Conservation (phyloP, 139 green algal species). For the Pleodorina starrii region DNA sequence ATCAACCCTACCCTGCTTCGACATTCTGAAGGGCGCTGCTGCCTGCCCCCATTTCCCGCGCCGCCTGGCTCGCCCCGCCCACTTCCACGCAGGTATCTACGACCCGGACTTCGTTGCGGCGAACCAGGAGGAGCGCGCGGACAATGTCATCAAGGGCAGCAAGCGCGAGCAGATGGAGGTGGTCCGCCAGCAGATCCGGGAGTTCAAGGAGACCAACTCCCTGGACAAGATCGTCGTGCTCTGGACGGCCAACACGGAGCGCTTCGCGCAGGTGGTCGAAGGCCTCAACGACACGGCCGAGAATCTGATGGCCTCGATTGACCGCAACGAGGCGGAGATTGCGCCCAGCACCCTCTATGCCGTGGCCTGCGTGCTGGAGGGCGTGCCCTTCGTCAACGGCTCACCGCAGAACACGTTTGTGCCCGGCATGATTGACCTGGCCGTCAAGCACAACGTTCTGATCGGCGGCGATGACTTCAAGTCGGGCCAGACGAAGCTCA, state of each 20-base stretch:
- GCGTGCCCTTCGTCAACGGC: conserved; percentile 98
- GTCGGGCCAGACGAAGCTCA: conserved; percentile 97
- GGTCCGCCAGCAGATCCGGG: conserved; percentile 91
- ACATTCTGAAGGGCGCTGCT: too few relatives aligned
- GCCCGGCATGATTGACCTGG: conserved; percentile 86
- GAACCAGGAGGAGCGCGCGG: conserved; percentile 95
- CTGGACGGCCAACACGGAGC: conserved; percentile 99
- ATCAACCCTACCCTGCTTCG: too few relatives aligned
- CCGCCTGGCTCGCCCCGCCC: too few relatives aligned
- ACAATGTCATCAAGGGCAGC: conserved; percentile 96
- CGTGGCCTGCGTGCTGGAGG: conserved; percentile 92
- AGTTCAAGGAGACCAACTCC: conserved; percentile 82
- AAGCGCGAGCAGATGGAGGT: conserved; percentile 91
- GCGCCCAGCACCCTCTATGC: conserved; percentile 96
- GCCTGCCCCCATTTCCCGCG: too few relatives aligned
- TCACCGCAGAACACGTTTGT: conserved; percentile 97
- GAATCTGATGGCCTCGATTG: conserved; percentile 92
- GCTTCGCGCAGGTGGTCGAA: conserved; percentile 89
- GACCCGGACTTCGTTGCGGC: conserved; percentile 97
- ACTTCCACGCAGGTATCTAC: conserved; percentile 92
- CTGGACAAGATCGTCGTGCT: conserved; percentile 92
- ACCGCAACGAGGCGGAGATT: conserved; percentile 92
- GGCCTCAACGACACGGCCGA: conserved; percentile 97
- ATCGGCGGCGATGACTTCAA: conserved; percentile 99
- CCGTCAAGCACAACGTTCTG: conserved; percentile 83